Base-by-base conservation (phyloP, 352 stramenopile genomes). In the Phytopythium mirpurense region DNA sequence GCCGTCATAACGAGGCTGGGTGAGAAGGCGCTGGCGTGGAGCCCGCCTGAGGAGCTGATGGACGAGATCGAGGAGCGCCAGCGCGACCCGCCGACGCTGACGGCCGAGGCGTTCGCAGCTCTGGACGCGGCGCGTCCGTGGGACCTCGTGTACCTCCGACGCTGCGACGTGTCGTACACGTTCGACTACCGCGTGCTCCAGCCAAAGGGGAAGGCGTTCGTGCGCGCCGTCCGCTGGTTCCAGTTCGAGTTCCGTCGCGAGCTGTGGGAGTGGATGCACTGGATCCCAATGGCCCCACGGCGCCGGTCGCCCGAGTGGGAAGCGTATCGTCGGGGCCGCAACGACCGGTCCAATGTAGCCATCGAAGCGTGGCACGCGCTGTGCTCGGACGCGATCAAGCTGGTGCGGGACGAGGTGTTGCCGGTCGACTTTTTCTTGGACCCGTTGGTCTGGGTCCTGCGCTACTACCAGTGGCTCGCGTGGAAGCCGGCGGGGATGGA, bases 181-280 rank as follows among this genome's bases (percentile, higher is more conserved):
- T 50, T 36, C 16, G 23, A 50, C 43, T 50, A 50, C 16, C 16
- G 26, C 27, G 31, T 15, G 3, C 43, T 50, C 15, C 18, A 16
- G 15, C 5, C 23, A 12, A 24, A 12, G 3, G 43, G 15, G 11
- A 34, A 35, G 31, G 31, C n/a, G 10, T 43, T 32, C 12, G 23
- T 49, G 14, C 23, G 42, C 8, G 26, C 42, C 6, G n/a, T 49
- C n/a, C 42, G 18, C 18, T 49, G 42, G 42, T 49, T 49, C 23
- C 42, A 49, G 26, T 50, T 50, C 19, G 23, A 16, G 8, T 50
- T 50, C n/a, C 43, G 43, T 14, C 42, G 42, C 42, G 42, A 49
- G 42, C 15, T 49, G 24, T 49, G 42, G 42, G 42, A 49, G 18
- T 49, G 42, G 42, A 32, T 19, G 29, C 42, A 49, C 12, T 49